These are phyloP conservation scores for Boletus speciosus DNA, from an alignment of 768 basidiomycete genomes.

Conservation along the genomic window DNA sequence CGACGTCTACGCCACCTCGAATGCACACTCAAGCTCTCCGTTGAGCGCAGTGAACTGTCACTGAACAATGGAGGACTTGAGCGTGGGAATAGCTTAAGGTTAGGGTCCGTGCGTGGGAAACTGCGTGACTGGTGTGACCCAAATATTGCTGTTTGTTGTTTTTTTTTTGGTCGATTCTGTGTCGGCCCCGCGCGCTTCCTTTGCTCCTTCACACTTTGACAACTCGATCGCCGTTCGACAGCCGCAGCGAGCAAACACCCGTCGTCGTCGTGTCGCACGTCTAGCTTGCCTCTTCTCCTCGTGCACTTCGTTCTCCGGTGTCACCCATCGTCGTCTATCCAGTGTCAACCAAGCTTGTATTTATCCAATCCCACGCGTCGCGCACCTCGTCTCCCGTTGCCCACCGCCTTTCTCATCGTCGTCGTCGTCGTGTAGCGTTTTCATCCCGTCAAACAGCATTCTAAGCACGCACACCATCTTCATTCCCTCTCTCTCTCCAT, in stretches of 20 bases:
- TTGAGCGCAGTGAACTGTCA: conserved; percentile 2
- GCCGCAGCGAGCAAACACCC: conserved; percentile 41
- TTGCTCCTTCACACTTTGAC: conserved; percentile 41
- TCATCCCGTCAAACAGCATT: conserved; percentile 28
- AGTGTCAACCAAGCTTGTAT: conserved; percentile 26
- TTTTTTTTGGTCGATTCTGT: conserved; percentile 38
- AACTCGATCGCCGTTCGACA: conserved; percentile 49
- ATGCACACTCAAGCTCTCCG: background rate
- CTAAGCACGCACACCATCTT: conserved; percentile 23
- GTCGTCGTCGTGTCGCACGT: conserved; percentile 39
- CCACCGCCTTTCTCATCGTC: conserved; percentile 16
- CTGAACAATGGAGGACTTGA: conserved; percentile 22
- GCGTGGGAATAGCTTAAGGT: conserved; percentile 35
- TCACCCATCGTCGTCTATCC: conserved; percentile 21
- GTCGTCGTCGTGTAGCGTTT: conserved; percentile 28
- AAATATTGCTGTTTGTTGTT: conserved; percentile 40
- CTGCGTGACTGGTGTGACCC: conserved; percentile 32
- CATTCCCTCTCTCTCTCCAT: conserved; percentile 29
- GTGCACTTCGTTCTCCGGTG: conserved; percentile 21
- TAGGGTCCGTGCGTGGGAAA: conserved; percentile 47
- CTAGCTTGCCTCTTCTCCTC: conserved; percentile 19
- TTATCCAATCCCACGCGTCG: conserved; percentile 45
- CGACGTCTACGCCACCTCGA: background rate
- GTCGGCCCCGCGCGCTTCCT: conserved; percentile 47
- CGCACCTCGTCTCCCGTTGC: conserved; percentile 39